Base-by-base conservation (phyloP, 2,329 filamentous ascomycete species). In the Nothophoma quercina region DNA sequence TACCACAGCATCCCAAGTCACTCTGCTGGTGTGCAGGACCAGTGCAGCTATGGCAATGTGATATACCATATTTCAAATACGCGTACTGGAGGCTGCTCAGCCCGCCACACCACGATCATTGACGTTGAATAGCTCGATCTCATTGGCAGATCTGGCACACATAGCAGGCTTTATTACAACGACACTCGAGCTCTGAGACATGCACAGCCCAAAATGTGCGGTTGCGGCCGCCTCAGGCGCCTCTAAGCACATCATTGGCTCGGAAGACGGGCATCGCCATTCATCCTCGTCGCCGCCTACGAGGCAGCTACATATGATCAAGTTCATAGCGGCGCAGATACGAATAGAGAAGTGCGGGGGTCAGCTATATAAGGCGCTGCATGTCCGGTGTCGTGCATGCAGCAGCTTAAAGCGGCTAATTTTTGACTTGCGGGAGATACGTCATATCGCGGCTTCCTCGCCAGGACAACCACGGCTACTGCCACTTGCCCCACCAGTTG, bases 381-480 rank as follows among this genome's bases (percentile, higher is more conserved):
- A 47, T 25, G 33, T 34, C 43, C 40, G 35, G 26, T 36, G 48
- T 41, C 30, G 49, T 45, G 43, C 53, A 53, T 33, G 41, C 32
- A 23, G 23, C 8, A 32, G 50, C 43, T 39, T 42, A 33, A 29
- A 44, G 40, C 48, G 48, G 41, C 35, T 45, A 25, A 38, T 44
- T 9, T 34, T 41, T 21, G 39, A 28, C 35, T 35, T 40, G 44
- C 35, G 28, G 44, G 7, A 10, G 7, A 28, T 33, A 50, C 49
- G 49, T 56, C 54, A 49, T 50, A 28, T 25, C 43, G 36, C 32
- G 19, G 38, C 38, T 42, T 36, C 50, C 28, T 51, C 51, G 38
- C 46, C 39, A n/a, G 51, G 46, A 46, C 46, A 45, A 55, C 51
- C n/a, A n/a, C n/a, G n/a, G 35, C 44, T 40, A 32, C 33, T 28